Conservation (phyloP, 768 basidiomycete genomes). For the Leccinum rimulosum region DNA sequence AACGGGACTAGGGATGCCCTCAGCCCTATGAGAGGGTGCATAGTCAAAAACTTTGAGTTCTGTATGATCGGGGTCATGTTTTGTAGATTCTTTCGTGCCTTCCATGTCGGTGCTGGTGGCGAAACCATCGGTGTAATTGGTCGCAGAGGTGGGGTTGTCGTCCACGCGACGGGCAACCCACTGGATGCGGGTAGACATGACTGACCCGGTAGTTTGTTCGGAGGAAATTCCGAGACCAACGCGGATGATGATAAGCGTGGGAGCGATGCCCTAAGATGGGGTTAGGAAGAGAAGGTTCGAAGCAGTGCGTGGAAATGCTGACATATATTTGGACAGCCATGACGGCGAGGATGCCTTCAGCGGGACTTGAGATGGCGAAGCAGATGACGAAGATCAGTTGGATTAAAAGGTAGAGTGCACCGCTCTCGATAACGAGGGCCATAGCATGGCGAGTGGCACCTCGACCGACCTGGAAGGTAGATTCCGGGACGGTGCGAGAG, state of each 20-base stretch:
- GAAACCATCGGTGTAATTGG: conserved; percentile 21
- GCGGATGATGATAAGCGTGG: conserved; percentile 36
- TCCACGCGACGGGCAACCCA: conserved; percentile 18
- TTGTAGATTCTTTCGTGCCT: conserved; percentile 7
- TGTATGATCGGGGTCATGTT: background rate
- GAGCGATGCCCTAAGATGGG: conserved; percentile 31
- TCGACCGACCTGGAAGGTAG: conserved; percentile 11
- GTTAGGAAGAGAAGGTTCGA: background rate
- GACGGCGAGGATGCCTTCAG: conserved; percentile 36
- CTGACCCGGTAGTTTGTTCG: conserved; percentile 16
- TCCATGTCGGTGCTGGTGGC: conserved; percentile 20
- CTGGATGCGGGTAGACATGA: conserved; percentile 23
- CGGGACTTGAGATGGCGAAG: conserved; percentile 32
- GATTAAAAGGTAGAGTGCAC: conserved; percentile 37
- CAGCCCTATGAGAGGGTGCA: background rate
- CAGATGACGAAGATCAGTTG: conserved; percentile 43
- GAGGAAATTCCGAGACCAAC: conserved; percentile 32
- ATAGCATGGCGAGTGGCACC: conserved; percentile 27
- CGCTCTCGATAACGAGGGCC: conserved; percentile 39
- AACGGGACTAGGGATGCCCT: background rate
- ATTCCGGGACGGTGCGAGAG: conserved; percentile 12
- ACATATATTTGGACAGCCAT: conserved; percentile 42
- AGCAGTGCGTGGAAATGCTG: conserved; percentile 7
- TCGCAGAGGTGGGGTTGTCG: conserved; percentile 16
- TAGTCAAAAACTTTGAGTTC: conserved; percentile 2